Base-by-base conservation (phyloP, 192 early-diverging fungal genomes). In the Phlyctochytrium arcticum region DNA sequence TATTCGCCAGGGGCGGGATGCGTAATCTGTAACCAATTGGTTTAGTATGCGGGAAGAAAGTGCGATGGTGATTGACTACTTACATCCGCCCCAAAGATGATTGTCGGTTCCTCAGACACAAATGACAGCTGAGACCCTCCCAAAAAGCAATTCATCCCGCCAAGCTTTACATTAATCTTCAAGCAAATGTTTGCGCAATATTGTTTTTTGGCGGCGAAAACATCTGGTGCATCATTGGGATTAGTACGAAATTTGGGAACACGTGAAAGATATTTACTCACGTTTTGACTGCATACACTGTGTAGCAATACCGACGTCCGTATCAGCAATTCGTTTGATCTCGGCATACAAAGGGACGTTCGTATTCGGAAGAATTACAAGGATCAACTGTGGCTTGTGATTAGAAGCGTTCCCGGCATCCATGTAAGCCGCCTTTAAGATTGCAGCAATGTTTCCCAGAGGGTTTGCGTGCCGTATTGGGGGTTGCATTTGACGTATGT, bases 181-280 rank as follows among this genome's bases (percentile, higher is more conserved):
- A 98, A 77, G 59, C 88, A 92, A 31, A 98, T 85, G 59, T 98
- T 98, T 12, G 95, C 95, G 65, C 91, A 94, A 80, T 98, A 98
- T 74, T 96, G 94, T 44, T 85, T 76, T 70, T 88, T 93, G 26
- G 89, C 77, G 19, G 76, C 67, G 60, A 79, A 78, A 51, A 91
- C 59, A 34, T 69, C 67, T 69, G 37, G 8, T n/a, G n/a, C n/a
- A n/a, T n/a, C n/a, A n/a, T n/a, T n/a, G n/a, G n/a, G n/a, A n/a
- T n/a, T n/a, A n/a, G n/a, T n/a, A n/a, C n/a, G n/a, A n/a, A n/a
- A n/a, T n/a, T n/a, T n/a, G n/a, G n/a, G n/a, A n/a, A n/a, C n/a
- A n/a, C n/a, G n/a, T n/a, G n/a, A n/a, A n/a, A n/a, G n/a, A n/a
- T n/a, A n/a, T 4, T 0, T 17, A 73, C 57, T 89, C 75, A 60